Evolutionary conservation across 208 protist species (phyloP).

Genomic region (Tritrichomonas foetus): DNA sequence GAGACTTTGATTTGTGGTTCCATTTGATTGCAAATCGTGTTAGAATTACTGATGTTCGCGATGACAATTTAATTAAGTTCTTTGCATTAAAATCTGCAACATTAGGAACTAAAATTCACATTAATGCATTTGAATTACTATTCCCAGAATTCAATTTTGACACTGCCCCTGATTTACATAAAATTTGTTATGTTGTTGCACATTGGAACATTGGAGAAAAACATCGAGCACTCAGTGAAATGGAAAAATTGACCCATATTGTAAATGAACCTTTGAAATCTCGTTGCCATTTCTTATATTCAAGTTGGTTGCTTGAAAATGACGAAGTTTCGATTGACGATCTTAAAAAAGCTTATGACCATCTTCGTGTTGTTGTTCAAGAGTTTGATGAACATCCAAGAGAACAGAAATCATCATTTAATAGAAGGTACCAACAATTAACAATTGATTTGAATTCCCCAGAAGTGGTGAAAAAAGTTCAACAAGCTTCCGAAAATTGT

Average conservation of each 20-base stretch:
- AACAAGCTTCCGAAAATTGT: neutral
- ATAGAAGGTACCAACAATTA: too few relatives aligned
- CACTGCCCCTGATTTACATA: neutral
- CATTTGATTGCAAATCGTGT: neutral
- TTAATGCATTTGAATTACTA: neutral
- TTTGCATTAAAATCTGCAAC: neutral
- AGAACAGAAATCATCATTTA: neutral
- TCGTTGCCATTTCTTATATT: neutral
- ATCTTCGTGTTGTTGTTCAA: neutral
- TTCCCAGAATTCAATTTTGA: neutral
- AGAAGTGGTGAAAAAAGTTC: too few relatives aligned
- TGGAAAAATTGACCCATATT: neutral
- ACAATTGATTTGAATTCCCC: too few relatives aligned
- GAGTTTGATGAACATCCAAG: neutral
- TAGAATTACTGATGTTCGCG: neutral
- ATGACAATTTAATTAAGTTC: neutral
- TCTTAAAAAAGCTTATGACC: neutral
- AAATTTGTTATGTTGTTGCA: neutral
- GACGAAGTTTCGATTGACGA: neutral
- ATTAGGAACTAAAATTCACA: neutral
- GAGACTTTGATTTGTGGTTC: neutral
- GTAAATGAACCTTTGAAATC: neutral
- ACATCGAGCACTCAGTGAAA: neutral
- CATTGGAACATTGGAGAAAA: conserved; percentile 20
- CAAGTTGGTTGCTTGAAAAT: neutral